Percentiles rank a stretch among this genome's conserved stretches.
Evolutionary conservation across 495 filamentous ascomycete species (phyloP).

Genomic region (Acidomyces sp.): DNA sequence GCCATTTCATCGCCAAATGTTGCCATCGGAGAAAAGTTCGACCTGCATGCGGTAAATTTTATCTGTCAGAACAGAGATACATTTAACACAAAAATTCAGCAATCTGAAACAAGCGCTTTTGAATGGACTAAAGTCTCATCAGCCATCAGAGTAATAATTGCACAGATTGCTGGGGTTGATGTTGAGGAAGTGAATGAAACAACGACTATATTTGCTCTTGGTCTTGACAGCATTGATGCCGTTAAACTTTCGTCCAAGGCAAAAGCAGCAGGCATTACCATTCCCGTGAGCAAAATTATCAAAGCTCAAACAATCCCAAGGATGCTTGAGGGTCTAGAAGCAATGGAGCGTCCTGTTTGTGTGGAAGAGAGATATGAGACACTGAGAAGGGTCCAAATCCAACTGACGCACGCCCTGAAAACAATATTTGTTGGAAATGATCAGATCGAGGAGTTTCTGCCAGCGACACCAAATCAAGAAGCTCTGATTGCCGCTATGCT

Average conservation of each 20-base stretch:
- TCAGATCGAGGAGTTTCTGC: slow-evolving; percentile 43
- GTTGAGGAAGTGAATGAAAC: slow-evolving; percentile 36
- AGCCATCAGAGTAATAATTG: slow-evolving; percentile 45
- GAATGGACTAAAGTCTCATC: slow-evolving; percentile 40
- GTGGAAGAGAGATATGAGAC: neutral
- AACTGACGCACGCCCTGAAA: neutral
- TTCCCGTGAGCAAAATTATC: slow-evolving; percentile 58
- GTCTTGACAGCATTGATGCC: slow-evolving; percentile 56
- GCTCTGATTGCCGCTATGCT: slow-evolving; percentile 68
- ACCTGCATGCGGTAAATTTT: neutral
- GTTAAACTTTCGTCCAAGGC: slow-evolving; percentile 57
- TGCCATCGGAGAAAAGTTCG: neutral
- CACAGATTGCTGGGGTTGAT: slow-evolving; percentile 42
- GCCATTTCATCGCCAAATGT: neutral
- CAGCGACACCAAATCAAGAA: slow-evolving; percentile 65
- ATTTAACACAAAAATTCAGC: neutral
- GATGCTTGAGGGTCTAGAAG: slow-evolving; percentile 27
- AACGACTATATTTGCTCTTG: slow-evolving; percentile 49
- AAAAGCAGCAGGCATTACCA: slow-evolving; percentile 40
- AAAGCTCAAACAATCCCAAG: slow-evolving; percentile 48
- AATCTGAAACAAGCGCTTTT: slow-evolving; percentile 28
- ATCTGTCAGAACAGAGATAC: neutral
- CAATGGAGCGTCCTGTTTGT: neutral
- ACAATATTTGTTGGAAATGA: slow-evolving; percentile 12
- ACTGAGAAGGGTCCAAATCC: neutral